phyloP scores from a whole-genome alignment of 805 yeast genomes.

The Wickerhamiella brachini region DNA sequence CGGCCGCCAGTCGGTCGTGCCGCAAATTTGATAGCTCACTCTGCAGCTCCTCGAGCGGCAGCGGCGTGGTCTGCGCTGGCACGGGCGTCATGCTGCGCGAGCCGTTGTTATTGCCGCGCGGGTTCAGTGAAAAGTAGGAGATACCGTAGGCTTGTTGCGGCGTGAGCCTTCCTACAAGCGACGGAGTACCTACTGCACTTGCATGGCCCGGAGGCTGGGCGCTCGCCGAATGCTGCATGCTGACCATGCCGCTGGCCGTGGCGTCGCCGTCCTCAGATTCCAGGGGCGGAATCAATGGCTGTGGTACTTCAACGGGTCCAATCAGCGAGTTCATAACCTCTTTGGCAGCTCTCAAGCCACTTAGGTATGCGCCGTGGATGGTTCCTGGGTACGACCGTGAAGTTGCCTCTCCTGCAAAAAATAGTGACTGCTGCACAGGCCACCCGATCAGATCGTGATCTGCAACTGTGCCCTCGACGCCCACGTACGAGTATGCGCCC shows the following conservation, averaged over 20 bases:
- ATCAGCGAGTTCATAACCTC: conserved; percentile 28
- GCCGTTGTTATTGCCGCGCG: not conserved
- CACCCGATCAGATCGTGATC: conserved; percentile 30
- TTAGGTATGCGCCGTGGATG: conserved; percentile 31
- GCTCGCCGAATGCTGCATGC: not conserved
- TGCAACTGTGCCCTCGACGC: conserved; percentile 29
- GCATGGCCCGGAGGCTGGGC: not conserved
- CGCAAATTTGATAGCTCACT: conserved; percentile 19
- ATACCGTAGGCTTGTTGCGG: not conserved
- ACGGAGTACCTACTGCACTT: not conserved
- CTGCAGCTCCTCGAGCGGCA: conserved; percentile 13
- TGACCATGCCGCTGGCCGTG: not conserved
- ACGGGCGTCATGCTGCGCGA: not conserved
- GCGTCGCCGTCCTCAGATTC: not conserved
- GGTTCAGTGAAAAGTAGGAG: not conserved
- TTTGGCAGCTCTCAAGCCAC: conserved; percentile 30
- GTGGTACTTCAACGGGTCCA: conserved; percentile 29
- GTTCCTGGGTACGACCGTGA: conserved; percentile 30
- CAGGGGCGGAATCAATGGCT: conserved; percentile 19
- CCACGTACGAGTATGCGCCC: conserved; percentile 56
- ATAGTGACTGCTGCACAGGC: conserved; percentile 25
- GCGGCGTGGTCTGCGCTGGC: not conserved
- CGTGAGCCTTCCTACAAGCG: not conserved
- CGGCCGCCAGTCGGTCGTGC: conserved; percentile 20
- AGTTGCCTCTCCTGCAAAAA: conserved; percentile 34